These are phyloP conservation scores for Odonthalia washingtoniensis DNA, from an alignment of 31 red algal species.

Conservation along the genomic window DNA sequence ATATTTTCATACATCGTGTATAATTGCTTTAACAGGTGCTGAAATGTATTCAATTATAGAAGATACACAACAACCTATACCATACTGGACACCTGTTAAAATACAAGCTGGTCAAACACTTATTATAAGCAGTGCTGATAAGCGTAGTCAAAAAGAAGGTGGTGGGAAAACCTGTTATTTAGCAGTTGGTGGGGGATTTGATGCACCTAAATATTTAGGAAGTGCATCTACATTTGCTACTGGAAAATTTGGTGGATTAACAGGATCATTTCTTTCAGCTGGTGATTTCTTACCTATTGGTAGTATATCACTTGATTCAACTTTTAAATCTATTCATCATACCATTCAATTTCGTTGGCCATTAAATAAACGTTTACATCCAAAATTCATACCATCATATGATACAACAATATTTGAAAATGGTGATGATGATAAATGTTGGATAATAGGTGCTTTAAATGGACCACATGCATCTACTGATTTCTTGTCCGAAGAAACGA, in stretches of 20 bases:
- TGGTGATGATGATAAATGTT: too few relatives aligned
- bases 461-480: constrained; percentile 79
- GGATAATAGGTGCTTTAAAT: constrained; percentile 63
- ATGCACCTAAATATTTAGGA: constrained; percentile 75
- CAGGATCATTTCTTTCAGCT: constrained; percentile 63
- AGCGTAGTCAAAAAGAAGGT: neutral
- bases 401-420: neutral
- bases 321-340: constrained; percentile 23
- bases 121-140: constrained; percentile 7
- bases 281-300: constrained; percentile 78
- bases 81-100: constrained; percentile 71
- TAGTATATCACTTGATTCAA: neutral
- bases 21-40: constrained; percentile 69
- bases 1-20: constrained; percentile 40
- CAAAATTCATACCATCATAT: constrained; percentile 57
- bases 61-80: constrained; percentile 38
- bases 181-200: constrained; percentile 76
- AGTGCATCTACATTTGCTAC: constrained; percentile 79
- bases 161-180: constrained; percentile 78
- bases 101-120: constrained; percentile 51
- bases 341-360: constrained; percentile 63
- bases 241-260: constrained; percentile 81
- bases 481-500: constrained; percentile 60
- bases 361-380: constrained; percentile 43
- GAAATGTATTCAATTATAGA: constrained; percentile 51